phyloP scores from a whole-genome alignment of 2,329 filamentous ascomycete species.

The Neonectria faginata region DNA sequence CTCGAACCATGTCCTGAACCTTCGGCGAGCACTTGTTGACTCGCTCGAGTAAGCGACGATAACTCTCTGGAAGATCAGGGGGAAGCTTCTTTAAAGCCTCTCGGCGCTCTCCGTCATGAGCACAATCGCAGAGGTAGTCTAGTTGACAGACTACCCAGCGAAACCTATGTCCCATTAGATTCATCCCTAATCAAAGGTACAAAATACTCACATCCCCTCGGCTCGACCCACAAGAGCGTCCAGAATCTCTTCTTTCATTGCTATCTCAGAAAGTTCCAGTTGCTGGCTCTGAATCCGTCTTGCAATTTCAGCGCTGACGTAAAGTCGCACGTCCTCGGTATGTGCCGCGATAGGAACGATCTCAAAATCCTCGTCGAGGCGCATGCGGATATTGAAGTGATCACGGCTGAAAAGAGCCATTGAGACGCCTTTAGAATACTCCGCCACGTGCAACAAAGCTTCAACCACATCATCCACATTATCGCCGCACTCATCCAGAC shows the following conservation, averaged over 20 bases:
- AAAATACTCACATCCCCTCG: slow-evolving; percentile 24
- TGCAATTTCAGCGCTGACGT: slow-evolving; percentile 28
- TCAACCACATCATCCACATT: slow-evolving; percentile 9
- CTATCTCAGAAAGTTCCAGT: slow-evolving; percentile 7
- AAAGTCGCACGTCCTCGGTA: slow-evolving; percentile 25
- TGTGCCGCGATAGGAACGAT: slow-evolving; percentile 15
- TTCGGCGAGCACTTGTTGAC: background rate
- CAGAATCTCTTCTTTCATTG: slow-evolving; percentile 28
- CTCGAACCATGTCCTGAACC: slow-evolving; percentile 14
- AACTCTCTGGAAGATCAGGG: slow-evolving; percentile 11
- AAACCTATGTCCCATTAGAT: slow-evolving; percentile 17
- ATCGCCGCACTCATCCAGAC: slow-evolving; percentile 23
- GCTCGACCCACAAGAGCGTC: slow-evolving; percentile 14
- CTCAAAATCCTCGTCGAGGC: no score
- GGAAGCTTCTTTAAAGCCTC: slow-evolving; percentile 30
- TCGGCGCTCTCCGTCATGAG: slow-evolving; percentile 15
- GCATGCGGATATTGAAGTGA: slow-evolving; percentile 14
- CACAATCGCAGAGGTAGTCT: slow-evolving; percentile 32
- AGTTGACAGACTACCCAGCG: slow-evolving; percentile 39
- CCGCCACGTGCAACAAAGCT: background rate
- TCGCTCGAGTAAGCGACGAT: slow-evolving; percentile 26
- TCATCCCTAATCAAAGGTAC: background rate
- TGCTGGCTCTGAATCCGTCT: background rate
- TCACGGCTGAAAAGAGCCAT: slow-evolving; percentile 30
- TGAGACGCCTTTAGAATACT: background rate